These are phyloP conservation scores for Pseudonitzschia multistriata DNA, from an alignment of 108 stramenopile genomes.

Conservation along the genomic window DNA sequence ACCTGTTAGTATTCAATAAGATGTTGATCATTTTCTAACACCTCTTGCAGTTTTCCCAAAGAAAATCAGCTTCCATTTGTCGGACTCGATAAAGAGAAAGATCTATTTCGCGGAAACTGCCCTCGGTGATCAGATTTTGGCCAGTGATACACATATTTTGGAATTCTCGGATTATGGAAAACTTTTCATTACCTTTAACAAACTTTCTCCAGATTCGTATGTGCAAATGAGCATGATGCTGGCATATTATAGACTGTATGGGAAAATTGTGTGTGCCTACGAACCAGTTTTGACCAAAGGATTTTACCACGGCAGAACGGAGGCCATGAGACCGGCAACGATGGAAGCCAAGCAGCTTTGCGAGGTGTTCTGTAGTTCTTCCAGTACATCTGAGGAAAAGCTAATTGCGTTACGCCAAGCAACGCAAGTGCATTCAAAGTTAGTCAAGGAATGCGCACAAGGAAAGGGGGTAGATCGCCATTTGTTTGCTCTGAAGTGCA, in stretches of 20 bases:
- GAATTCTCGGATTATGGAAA: conserved; percentile 82
- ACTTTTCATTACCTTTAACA: conserved; percentile 66
- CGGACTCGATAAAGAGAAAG: conserved; percentile 49
- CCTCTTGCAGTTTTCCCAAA: conserved; percentile 50
- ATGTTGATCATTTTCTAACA: no score
- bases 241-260: conserved; percentile 82
- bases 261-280: conserved; percentile 72
- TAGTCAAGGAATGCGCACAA: conserved; percentile 59
- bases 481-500: conserved; percentile 77
- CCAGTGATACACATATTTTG: conserved; percentile 66
- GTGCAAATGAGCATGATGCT: conserved; percentile 81
- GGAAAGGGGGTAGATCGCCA: conserved; percentile 83
- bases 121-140: conserved; percentile 74
- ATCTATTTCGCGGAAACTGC: conserved; percentile 81
- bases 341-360: conserved; percentile 62
- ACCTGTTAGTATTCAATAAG: no score
- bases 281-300: conserved; percentile 82
- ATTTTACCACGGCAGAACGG: conserved; percentile 86
- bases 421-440: conserved; percentile 56
- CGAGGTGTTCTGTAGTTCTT: conserved; percentile 28
- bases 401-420: conserved; percentile 56
- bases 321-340: conserved; percentile 81
- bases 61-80: conserved; percentile 70
- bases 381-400: conserved; percentile 43
- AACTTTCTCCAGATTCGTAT: conserved; percentile 79